A percentile compares a stretch with the other conserved stretches of the same genome.
Evolutionary conservation across 805 yeast genomes (phyloP).

Genomic region (Pichia gijzeniarum): DNA sequence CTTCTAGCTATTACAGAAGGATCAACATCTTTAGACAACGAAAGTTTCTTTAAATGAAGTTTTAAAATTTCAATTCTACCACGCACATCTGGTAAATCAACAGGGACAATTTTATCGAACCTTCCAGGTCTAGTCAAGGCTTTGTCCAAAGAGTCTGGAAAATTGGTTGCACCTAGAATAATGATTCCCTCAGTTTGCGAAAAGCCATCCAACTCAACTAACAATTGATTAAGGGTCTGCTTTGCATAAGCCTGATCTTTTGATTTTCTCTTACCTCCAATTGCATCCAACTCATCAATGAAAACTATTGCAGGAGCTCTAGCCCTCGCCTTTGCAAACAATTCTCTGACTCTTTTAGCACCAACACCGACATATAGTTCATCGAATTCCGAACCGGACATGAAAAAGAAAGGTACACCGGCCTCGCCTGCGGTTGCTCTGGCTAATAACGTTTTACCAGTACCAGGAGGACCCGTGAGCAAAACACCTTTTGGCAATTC

Average conservation of each 20-base stretch:
- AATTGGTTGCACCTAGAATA: slow-evolving; percentile 96
- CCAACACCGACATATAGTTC: slow-evolving; percentile 99
- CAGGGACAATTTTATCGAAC: slow-evolving; percentile 92
- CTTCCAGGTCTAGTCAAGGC: slow-evolving; percentile 98
- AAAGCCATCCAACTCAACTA: slow-evolving; percentile 94
- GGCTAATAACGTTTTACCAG: slow-evolving; percentile 94
- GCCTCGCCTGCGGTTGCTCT: slow-evolving; percentile 99
- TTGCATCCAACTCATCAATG: slow-evolving; percentile 97
- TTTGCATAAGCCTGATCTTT: slow-evolving; percentile 97
- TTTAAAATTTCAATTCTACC: slow-evolving; percentile 90
- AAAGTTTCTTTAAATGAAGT: slow-evolving; percentile 89
- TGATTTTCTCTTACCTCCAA: slow-evolving; percentile 97
- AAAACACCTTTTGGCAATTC: slow-evolving; percentile 95
- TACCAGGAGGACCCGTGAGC: slow-evolving; percentile 98
- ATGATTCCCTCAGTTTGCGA: slow-evolving; percentile 90
- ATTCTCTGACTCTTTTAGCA: slow-evolving; percentile 93
- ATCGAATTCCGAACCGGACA: slow-evolving; percentile 98
- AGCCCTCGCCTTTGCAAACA: slow-evolving; percentile 87
- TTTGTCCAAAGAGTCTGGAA: slow-evolving; percentile 94
- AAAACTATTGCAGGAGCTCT: slow-evolving; percentile 96
- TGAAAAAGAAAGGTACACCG: slow-evolving; percentile 95
- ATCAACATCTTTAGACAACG: slow-evolving; percentile 78
- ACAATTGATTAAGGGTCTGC: slow-evolving; percentile 91
- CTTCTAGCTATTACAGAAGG: slow-evolving; percentile 90
- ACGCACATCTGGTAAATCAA: slow-evolving; percentile 94